Evolutionary conservation across 169 alveolate genomes (phyloP).

Genomic region (Neospora caninum): DNA sequence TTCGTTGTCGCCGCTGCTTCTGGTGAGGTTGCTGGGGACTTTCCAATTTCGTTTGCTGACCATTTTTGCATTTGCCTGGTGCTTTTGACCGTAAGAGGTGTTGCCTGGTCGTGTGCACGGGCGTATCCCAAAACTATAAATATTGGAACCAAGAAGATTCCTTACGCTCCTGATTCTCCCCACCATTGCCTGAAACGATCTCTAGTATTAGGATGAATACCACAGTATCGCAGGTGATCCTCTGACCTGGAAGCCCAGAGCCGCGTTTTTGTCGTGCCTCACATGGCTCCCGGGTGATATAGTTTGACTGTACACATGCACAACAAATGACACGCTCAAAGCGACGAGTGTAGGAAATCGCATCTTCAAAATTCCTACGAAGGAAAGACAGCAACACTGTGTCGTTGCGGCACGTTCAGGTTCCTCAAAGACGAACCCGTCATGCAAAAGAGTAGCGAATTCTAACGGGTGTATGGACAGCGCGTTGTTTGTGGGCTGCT

Average conservation of each 20-base stretch:
- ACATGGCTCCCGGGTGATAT: neutral
- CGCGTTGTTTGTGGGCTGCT: too few species aligned
- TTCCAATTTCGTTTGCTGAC: neutral
- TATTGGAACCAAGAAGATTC: neutral
- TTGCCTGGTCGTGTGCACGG: neutral
- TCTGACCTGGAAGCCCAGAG: neutral
- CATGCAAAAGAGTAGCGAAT: too few species aligned
- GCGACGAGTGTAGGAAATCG: neutral
- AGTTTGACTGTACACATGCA: neutral
- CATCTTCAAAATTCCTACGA: neutral
- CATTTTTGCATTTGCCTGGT: neutral
- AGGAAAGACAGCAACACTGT: too few species aligned
- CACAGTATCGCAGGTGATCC: neutral
- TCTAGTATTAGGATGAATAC: neutral
- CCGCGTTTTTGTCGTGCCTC: neutral
- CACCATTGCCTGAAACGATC: constrained; percentile 8
- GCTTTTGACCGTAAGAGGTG: neutral
- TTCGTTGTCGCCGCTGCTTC: too few species aligned
- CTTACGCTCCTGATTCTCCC: constrained; percentile 23
- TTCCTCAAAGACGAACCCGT: too few species aligned
- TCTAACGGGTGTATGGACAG: too few species aligned
- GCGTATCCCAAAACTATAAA: too few species aligned
- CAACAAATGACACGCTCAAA: neutral
- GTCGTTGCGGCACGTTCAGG: too few species aligned
- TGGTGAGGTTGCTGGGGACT: too few species aligned